phyloP scores from a whole-genome alignment of 345 rosid genomes.

The Corchorus capsularis region DNA sequence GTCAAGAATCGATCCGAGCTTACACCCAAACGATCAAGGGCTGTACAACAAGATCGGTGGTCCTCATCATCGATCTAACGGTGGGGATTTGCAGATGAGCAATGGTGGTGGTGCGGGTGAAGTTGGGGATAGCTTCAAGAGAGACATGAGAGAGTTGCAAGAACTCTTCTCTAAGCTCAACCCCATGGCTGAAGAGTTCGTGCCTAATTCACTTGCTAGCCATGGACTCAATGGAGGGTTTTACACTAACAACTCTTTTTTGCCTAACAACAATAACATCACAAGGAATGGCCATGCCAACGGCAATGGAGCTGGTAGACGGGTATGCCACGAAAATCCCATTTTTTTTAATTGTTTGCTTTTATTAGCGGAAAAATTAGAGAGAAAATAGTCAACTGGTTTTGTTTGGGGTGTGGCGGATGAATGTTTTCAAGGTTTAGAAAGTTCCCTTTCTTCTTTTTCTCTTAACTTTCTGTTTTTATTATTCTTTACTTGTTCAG shows the following conservation, averaged over 20 bases:
- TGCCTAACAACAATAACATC: constrained; percentile 27
- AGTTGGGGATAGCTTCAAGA: constrained; percentile 47
- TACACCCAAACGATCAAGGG: constrained; percentile 32
- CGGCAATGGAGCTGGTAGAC: constrained; percentile 45
- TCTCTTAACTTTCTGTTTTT: not conserved
- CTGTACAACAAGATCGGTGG: constrained; percentile 42
- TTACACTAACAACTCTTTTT: constrained; percentile 37
- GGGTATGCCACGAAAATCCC: constrained; percentile 40
- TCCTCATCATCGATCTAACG: constrained; percentile 40
- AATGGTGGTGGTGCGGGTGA: constrained; percentile 16
- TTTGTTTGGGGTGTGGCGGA: not conserved
- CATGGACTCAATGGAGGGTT: constrained; percentile 42
- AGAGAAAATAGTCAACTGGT: not conserved
- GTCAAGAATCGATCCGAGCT: constrained; percentile 35
- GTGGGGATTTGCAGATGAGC: constrained; percentile 30
- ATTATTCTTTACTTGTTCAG: not conserved
- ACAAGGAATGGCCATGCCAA: constrained; percentile 41
- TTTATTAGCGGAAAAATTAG: not conserved
- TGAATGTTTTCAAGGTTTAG: not conserved
- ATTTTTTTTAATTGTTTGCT: not conserved
- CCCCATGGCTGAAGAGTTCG: constrained; percentile 93
- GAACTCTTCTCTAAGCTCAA: constrained; percentile 91
- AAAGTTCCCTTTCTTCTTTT: not conserved
- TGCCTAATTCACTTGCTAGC: constrained; percentile 70
- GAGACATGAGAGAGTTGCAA: constrained; percentile 74